A percentile compares a stretch with the other conserved stretches of the same genome.
Evolutionary conservation across 129 eudicot genomes (phyloP).

Genomic region (Helianthus annuus): DNA sequence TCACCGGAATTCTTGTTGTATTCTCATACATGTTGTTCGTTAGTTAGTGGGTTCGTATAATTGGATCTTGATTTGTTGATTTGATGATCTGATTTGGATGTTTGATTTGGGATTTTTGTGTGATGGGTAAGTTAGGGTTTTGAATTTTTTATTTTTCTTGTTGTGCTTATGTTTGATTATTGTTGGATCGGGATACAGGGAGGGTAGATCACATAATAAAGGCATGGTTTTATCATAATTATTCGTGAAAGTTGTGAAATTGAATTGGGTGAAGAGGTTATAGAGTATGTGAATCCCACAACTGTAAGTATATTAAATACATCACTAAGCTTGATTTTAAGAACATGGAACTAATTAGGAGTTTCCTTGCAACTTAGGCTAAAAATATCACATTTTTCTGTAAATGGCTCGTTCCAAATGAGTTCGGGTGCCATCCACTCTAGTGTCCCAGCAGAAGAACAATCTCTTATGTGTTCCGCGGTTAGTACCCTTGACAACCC

Average conservation of each 20-base stretch:
- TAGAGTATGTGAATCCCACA: background rate
- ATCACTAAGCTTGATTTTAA: too few species aligned
- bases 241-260: conserved; percentile 4
- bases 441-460: too few species aligned
- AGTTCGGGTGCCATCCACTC: too few species aligned
- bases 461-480: too few species aligned
- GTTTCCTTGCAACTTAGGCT: too few species aligned
- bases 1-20: background rate
- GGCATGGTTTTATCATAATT: background rate
- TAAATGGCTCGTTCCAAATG: too few species aligned
- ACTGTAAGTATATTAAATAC: too few species aligned
- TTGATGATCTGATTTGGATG: conserved; percentile 20
- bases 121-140: conserved; percentile 25
- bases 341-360: too few species aligned
- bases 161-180: background rate
- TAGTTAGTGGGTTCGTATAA: background rate
- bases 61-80: conserved; percentile 23
- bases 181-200: conserved; percentile 16
- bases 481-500: too few species aligned
- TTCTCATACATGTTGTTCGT: background rate
- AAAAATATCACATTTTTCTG: too few species aligned
- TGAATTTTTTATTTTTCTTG: background rate
- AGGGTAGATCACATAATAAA: conserved; percentile 16
- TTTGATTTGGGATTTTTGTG: conserved; percentile 1
- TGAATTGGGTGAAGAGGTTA: conserved; percentile 1